Evolutionary conservation across 306 rosid genomes (phyloP).

Genomic region (Acacia melanoxylon): DNA sequence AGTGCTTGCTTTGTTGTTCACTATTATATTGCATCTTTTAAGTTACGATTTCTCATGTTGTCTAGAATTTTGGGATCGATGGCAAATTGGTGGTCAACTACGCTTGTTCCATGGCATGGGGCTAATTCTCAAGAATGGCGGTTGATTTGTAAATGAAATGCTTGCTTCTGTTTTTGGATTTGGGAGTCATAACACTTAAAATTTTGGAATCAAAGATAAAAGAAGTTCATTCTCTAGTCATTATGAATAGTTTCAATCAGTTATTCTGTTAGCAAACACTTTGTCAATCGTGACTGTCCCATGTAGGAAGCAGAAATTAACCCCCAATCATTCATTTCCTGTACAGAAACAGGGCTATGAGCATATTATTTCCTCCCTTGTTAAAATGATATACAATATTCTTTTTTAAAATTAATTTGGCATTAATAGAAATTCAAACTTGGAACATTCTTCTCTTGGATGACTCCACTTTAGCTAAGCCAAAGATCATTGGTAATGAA

Average conservation of each 20-base stretch:
- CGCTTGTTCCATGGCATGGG: constrained; percentile 98
- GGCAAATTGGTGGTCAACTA: constrained; percentile 88
- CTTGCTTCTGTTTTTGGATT: constrained; percentile 8
- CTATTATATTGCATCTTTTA: not conserved
- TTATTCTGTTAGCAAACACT: not conserved
- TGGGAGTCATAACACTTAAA: not conserved
- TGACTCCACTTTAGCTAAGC: not conserved
- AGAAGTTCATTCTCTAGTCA: constrained; percentile 8
- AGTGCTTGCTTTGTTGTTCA: constrained; percentile 13
- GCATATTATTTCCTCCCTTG: not conserved
- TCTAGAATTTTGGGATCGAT: constrained; percentile 93
- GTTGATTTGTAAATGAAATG: constrained; percentile 9
- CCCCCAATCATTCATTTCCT: not conserved
- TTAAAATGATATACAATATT: not conserved
- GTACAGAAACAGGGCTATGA: not conserved
- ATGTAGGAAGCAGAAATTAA: not conserved
- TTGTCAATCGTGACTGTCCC: not conserved
- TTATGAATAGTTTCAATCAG: constrained; percentile 15
- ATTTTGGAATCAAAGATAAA: constrained; percentile 1
- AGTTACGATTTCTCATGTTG: constrained; percentile 18
- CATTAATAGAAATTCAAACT: not conserved
- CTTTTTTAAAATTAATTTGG: not conserved
- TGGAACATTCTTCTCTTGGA: not conserved
- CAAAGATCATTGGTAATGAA: not conserved
- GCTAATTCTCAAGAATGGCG: constrained; percentile 44